Evolutionary conservation across 1,284 basidiomycete species (phyloP), one percentile per base, ranked within the genome.

Genomic region (Naganishia liquefaciens): DNA sequence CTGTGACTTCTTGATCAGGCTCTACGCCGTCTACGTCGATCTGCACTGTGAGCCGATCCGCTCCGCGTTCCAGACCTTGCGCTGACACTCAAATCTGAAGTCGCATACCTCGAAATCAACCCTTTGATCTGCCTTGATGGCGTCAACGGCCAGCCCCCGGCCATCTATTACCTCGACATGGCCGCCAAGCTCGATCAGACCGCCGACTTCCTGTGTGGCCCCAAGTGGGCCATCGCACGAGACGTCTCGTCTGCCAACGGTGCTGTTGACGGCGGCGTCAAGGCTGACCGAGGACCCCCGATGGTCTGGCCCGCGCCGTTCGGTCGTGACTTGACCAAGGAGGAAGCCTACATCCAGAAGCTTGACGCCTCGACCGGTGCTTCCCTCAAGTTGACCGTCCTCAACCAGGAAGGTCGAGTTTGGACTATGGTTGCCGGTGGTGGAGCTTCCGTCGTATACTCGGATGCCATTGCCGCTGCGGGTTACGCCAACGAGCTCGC

Each of bases 391-490:
- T 86, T 99, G 61, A 99, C 95, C 64, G 95, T 99, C 62, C 84
- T 99, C 73, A 98, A 99, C 81, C 80, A 91, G 61, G 87, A 90
- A 75, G 96, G 95, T 71, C 90, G 94, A 69, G 88, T 99, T 73
- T 99, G 95, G 95, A 99, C 95, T 70, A 99, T 99, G 95, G 95
- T 99, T 68, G 95, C 96, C 65, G 96, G 95, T 80, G 85, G 80
- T 73, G 73, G 77, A 74, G 75, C 73, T 63, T 77, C 76, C 51
- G 75, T 77, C 68, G 75, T 76, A 69, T 80, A 78, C 78, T 93
- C 90, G 19, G 94, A 97, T 75, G 94, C 93, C 70, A 98, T 98
- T 71, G 93, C 93, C 66, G 94, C 94, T 25, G 92, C 94, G 76
- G 95, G 95, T 55, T 99, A 88, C 76, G 93, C 96, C 46, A 85